Conservation (phyloP, 1,139 yeast genomes). For the Yamadazyma atmosphaerica region DNA sequence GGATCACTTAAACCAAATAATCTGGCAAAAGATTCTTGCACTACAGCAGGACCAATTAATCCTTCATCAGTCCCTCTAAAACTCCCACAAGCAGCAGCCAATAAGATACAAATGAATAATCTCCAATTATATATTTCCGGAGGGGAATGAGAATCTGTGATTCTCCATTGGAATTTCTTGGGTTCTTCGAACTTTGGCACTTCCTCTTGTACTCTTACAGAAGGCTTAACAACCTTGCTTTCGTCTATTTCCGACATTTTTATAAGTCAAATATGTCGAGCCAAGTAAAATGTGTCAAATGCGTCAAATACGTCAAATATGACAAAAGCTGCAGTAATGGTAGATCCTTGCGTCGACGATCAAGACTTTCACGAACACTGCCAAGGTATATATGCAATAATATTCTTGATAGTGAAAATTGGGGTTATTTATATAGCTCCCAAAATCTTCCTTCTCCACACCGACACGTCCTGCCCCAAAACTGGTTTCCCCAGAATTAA, state of each 20-base stretch:
- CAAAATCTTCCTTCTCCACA: too few relatives aligned
- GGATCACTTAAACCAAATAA: constrained; percentile 49
- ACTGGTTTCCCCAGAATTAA: too few relatives aligned
- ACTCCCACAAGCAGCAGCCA: constrained; percentile 59
- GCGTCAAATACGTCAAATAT: not conserved
- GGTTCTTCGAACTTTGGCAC: constrained; percentile 4
- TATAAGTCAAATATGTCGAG: not conserved
- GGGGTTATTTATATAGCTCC: too few relatives aligned
- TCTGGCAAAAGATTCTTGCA: constrained; percentile 42
- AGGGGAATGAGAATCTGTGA: constrained; percentile 42
- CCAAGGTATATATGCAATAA: too few relatives aligned
- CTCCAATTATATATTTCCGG: constrained; percentile 50
- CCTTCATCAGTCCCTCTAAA: constrained; percentile 69
- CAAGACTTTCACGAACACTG: too few relatives aligned
- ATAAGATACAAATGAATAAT: constrained; percentile 46
- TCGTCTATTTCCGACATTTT: constrained; percentile 6
- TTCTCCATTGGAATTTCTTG: constrained; percentile 26
- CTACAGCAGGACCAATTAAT: constrained; percentile 39
- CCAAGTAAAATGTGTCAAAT: too few relatives aligned
- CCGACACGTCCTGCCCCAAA: too few relatives aligned
- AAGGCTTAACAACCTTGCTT: constrained; percentile 6
- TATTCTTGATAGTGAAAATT: too few relatives aligned
- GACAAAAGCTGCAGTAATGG: too few relatives aligned
- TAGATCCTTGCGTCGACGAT: too few relatives aligned
- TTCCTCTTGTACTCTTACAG: constrained; percentile 3